Evolutionary conservation across 331 rosid genomes (phyloP), one percentile per base, ranked within the genome.

Genomic region (Prunus yedoensis): DNA sequence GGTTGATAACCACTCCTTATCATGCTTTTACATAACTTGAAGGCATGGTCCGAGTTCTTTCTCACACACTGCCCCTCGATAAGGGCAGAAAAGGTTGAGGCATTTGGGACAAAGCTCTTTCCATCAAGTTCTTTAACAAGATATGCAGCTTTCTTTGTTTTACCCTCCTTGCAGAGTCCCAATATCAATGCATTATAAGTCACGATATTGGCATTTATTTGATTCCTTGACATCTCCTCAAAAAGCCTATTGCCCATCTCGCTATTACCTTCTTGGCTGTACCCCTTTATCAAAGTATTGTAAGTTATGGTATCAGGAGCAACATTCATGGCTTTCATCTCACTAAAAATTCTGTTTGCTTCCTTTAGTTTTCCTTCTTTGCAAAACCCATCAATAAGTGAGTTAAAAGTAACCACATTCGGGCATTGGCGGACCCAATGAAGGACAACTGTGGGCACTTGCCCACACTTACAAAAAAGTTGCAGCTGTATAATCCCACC

Each of bases 131-230:
- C 92, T 77, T 81, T 86, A 70, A 94, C 86, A 69, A 92, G 56
- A 83, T 73, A 80, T 10, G 92, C 97, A 66, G 99, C 96, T 54
- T 92, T 94, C 83, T 84, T 86, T 17, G 97, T 92, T 78, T 88
- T 94, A 32, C 96, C 99, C 69, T 83, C 86, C 83, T 86, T 92
- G 78, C 96, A 94, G 20, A 88, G 76, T 65, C 96, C 99, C 83
- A 89, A 82, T 81, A 90, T 91, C 91, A 91, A 84, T 14, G 91
- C 92, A 80, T 91, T 94, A 75, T 86, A 91, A 51, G 96, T 91
- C 78, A 91, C 71, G 46, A 91, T 90, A 87, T 88, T 93, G 41
- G 91, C 80, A 69, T 80, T 85, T 74, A 91, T 88, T 73, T 70
- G 77, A 74, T 82, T 76, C 79, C 73, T 87, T 25, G 54, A 79